phyloP scores from a whole-genome alignment of 2,329 filamentous ascomycete genomes.

The Aspergillus alliaceus region DNA sequence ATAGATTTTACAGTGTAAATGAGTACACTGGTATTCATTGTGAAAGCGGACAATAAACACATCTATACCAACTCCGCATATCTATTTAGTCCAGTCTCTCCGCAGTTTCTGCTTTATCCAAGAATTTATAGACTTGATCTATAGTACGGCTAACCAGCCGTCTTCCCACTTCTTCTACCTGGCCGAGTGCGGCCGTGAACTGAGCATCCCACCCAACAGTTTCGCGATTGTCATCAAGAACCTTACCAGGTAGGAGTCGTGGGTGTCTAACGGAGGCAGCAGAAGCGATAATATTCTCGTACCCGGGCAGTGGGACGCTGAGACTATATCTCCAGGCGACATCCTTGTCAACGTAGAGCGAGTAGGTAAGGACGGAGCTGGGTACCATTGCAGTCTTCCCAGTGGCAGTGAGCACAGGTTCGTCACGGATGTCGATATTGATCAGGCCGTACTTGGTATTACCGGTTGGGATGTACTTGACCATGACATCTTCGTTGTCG shows the following conservation, averaged over 20 bases:
- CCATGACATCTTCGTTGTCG: constrained; percentile 76
- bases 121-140: constrained; percentile 15
- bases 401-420: constrained; percentile 25
- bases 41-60: not conserved
- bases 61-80: not conserved
- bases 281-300: constrained; percentile 1
- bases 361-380: constrained; percentile 71
- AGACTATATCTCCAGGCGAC: constrained; percentile 67
- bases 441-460: constrained; percentile 86
- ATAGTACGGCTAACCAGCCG: constrained; percentile 5
- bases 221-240: constrained; percentile 30
- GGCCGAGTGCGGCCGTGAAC: constrained; percentile 20
- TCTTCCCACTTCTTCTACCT: constrained; percentile 17
- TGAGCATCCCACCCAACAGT: constrained; percentile 21
- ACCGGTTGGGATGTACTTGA: constrained; percentile 80
- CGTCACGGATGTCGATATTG: constrained; percentile 69
- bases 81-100: constrained; percentile 20
- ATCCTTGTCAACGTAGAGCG: constrained; percentile 76
- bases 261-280: constrained; percentile 8
- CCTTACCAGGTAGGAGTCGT: constrained; percentile 30
- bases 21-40: not conserved
- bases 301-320: constrained; percentile 32
- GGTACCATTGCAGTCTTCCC: constrained; percentile 15
- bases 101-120: constrained; percentile 16
- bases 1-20: not conserved